Base-by-base conservation (phyloP, 345 rosid species). In the Populus tremula region DNA sequence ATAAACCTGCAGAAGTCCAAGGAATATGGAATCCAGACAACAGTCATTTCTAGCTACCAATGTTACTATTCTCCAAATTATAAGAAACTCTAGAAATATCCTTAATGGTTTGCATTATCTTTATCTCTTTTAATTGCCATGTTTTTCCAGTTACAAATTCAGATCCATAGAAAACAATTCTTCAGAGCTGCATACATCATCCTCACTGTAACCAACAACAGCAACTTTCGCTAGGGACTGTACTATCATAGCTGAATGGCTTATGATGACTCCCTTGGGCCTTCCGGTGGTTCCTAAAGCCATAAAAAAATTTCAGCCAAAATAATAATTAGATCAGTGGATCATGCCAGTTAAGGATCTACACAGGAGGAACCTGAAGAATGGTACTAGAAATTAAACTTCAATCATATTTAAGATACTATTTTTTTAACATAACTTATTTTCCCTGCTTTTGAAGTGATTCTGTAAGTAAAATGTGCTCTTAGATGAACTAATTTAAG, bases 221-320 rank as follows among this genome's bases (percentile, higher is more conserved):
- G 94, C 91, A 76, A 91, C 87, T 89, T 93, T 93, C 25, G 94
- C 96, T 70, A 90, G 87, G 75, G 99, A 95, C 79, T 95, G 97
- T 16, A 90, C 87, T 59, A 87, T 84, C 76, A 95, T 75, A 43
- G 97, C 92, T 65, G 90, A 83, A 81, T 95, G 96, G 85, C 90
- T 91, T 83, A 91, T 82, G 21, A 86, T 75, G 65, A 90, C 97
- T 63, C 97, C 97, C 77, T 93, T 95, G 45, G 99, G 98, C 78
- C 82, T 87, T 82, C 98, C 98, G 14, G 98, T 91, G 67, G 99
- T 92, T 81, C 98, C 98, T 90, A 79, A 36, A 70, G 17, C 73
- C 80, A 85, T 72, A 25, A 81, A 80, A 80, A 29, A 17, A 74
- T 43, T 72, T 18, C 39, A 80, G 74, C 54, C 45, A 31, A 35